Evolutionary conservation across 371 early-diverging fungal genomes (phyloP).

Genomic region (Mucor plumbeus): DNA sequence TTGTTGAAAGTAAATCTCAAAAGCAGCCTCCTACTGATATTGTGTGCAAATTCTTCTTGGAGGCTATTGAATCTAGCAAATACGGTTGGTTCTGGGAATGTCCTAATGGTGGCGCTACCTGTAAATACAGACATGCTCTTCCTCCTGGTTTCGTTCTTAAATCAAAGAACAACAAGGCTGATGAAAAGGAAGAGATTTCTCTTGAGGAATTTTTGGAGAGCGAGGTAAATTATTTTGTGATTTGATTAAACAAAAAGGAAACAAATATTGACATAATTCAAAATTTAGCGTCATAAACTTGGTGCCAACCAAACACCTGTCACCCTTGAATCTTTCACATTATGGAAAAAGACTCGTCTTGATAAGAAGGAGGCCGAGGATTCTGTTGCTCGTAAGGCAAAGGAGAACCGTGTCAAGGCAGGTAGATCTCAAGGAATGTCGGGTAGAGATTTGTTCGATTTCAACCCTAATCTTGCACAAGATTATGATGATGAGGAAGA

Average conservation of each 20-base stretch:
- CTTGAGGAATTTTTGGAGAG: slow-evolving; percentile 96
- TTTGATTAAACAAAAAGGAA: background rate
- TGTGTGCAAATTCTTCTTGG: slow-evolving; percentile 99
- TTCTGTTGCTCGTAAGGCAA: slow-evolving; percentile 70
- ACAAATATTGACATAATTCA: background rate
- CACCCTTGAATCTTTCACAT: slow-evolving; percentile 91
- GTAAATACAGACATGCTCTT: slow-evolving; percentile 97
- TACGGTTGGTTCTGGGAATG: slow-evolving; percentile 99
- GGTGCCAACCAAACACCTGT: slow-evolving; percentile 95
- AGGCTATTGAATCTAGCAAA: slow-evolving; percentile 96
- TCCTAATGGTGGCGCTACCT: slow-evolving; percentile 86
- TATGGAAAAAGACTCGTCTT: slow-evolving; percentile 94
- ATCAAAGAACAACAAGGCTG: slow-evolving; percentile 79
- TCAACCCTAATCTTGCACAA: slow-evolving; percentile 89
- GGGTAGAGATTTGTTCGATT: slow-evolving; percentile 97
- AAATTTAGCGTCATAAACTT: slow-evolving; percentile 87
- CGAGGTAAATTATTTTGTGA: slow-evolving; percentile 62
- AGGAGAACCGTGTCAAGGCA: slow-evolving; percentile 90
- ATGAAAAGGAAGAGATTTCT: slow-evolving; percentile 84
- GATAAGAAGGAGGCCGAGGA: slow-evolving; percentile 77
- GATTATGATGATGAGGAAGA: slow-evolving; percentile 82
- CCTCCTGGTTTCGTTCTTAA: slow-evolving; percentile 98
- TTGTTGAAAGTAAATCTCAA: slow-evolving; percentile 84
- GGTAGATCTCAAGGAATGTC: slow-evolving; percentile 93
- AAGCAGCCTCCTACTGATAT: slow-evolving; percentile 94